These are phyloP conservation scores for Rhodotorula sp. DNA, from an alignment of 1,284 basidiomycete genomes.

Conservation along the genomic window DNA sequence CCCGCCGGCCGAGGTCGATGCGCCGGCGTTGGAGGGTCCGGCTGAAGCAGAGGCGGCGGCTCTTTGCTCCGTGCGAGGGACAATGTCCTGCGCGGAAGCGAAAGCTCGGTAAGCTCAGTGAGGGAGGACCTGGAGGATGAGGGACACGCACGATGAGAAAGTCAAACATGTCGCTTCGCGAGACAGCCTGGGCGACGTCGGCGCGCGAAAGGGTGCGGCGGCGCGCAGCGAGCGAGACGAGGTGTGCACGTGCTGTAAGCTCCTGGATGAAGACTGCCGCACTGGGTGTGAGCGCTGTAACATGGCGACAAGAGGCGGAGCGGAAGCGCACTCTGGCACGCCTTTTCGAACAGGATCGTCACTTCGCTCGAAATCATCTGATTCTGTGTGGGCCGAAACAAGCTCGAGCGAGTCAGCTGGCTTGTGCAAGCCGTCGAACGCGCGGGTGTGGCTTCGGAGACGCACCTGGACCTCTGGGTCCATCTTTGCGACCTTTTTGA, in stretches of 20 bases:
- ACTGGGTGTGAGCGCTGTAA: not conserved
- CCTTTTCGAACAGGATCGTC: constrained; percentile 90
- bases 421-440: no score
- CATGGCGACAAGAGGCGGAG: not conserved
- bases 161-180: constrained; percentile 66
- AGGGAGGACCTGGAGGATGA: not conserved
- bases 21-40: not conserved
- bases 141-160: constrained; percentile 54
- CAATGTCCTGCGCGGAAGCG: constrained; percentile 61
- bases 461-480: constrained; percentile 91
- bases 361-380: constrained; percentile 98
- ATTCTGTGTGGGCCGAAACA: not conserved
- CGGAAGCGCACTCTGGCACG: constrained; percentile 79
- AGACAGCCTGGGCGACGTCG: constrained; percentile 85
- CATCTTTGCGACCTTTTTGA: constrained; percentile 98
- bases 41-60: not conserved
- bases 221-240: constrained; percentile 89
- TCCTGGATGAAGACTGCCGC: constrained; percentile 85
- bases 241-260: constrained; percentile 88
- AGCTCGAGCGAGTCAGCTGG: not conserved
- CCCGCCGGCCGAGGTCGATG: not conserved
- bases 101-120: no score
- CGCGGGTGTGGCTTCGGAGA: constrained; percentile 2
- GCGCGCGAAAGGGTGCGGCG: constrained; percentile 84
- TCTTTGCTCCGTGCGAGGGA: constrained; percentile 70